Conservation (phyloP, 805 yeast genomes). For the Yarrowia alimentaria region DNA sequence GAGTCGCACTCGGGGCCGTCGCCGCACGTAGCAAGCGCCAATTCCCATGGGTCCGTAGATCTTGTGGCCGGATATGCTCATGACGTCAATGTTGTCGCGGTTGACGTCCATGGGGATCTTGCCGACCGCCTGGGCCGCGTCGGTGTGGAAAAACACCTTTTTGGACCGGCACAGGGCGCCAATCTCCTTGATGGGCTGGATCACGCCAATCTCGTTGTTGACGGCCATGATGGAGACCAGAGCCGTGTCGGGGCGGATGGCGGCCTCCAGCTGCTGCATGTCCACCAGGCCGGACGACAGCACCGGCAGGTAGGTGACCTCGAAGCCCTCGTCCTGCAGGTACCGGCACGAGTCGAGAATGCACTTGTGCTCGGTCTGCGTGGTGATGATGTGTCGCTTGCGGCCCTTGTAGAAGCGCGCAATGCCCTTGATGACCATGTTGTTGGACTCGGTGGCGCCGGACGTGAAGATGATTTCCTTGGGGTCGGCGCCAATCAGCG, state of each 20-base stretch:
- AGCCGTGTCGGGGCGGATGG: conserved; percentile 87
- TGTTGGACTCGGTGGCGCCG: conserved; percentile 97
- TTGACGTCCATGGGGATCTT: conserved; percentile 91
- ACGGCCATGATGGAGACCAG: conserved; percentile 95
- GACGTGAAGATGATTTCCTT: conserved; percentile 95
- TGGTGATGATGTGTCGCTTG: conserved; percentile 90
- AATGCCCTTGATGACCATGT: conserved; percentile 93
- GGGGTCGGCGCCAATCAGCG: conserved; percentile 85
- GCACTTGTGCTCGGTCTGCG: conserved; percentile 98
- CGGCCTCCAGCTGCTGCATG: conserved; percentile 71
- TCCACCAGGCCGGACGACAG: conserved; percentile 73
- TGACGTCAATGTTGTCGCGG: conserved; percentile 83
- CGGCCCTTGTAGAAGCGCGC: conserved; percentile 87
- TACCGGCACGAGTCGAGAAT: conserved; percentile 95
- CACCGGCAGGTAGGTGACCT: conserved; percentile 90
- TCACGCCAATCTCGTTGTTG: conserved; percentile 96
- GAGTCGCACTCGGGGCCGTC: conserved; percentile 96
- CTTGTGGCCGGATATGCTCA: conserved; percentile 94
- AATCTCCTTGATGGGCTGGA: conserved; percentile 93
- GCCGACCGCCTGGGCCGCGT: conserved; percentile 96
- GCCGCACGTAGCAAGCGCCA: conserved; percentile 92
- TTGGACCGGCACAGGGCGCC: conserved; percentile 81
- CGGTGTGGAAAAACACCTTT: conserved; percentile 95
- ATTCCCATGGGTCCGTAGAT: conserved; percentile 97
- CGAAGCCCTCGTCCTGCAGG: conserved; percentile 94